phyloP scores from a whole-genome alignment of 306 rosid species.

The Sicyos edulis region DNA sequence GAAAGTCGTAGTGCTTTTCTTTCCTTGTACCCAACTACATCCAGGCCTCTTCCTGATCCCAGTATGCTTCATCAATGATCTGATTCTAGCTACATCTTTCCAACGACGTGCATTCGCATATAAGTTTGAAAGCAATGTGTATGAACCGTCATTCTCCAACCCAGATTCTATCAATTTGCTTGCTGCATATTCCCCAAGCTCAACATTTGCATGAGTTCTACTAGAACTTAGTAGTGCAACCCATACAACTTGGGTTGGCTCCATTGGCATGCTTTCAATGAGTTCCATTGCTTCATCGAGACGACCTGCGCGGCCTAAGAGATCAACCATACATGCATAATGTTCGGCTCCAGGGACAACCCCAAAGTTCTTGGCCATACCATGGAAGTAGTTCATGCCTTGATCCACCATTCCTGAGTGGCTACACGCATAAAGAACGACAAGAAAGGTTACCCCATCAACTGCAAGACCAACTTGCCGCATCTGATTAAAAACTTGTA shows the following conservation, averaged over 20 bases:
- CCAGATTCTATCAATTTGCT: constrained; percentile 40
- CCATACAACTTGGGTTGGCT: constrained; percentile 70
- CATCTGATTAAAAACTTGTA: constrained; percentile 56
- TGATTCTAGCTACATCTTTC: constrained; percentile 74
- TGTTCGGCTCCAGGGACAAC: constrained; percentile 68
- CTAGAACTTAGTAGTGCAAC: constrained; percentile 71
- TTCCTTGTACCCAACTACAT: constrained; percentile 85
- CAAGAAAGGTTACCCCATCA: constrained; percentile 70
- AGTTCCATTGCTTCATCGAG: constrained; percentile 54
- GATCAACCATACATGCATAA: constrained; percentile 87
- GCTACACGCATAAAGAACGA: constrained; percentile 78
- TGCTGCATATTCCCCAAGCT: constrained; percentile 74
- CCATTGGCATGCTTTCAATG: constrained; percentile 58
- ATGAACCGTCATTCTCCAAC: constrained; percentile 63
- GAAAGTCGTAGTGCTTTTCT: constrained; percentile 51
- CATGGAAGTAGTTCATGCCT: constrained; percentile 54
- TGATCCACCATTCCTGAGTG: constrained; percentile 72
- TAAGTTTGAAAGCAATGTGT: constrained; percentile 76
- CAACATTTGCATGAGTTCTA: constrained; percentile 57
- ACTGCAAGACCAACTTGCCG: constrained; percentile 38
- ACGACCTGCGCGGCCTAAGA: constrained; percentile 73
- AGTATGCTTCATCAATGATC: constrained; percentile 56
- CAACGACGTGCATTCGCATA: constrained; percentile 73
- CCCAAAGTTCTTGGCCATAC: constrained; percentile 51
- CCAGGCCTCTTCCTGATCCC: constrained; percentile 76